Evolutionary conservation across 140 eudicot species (phyloP).

Genomic region (Ambrosia hybrid): DNA sequence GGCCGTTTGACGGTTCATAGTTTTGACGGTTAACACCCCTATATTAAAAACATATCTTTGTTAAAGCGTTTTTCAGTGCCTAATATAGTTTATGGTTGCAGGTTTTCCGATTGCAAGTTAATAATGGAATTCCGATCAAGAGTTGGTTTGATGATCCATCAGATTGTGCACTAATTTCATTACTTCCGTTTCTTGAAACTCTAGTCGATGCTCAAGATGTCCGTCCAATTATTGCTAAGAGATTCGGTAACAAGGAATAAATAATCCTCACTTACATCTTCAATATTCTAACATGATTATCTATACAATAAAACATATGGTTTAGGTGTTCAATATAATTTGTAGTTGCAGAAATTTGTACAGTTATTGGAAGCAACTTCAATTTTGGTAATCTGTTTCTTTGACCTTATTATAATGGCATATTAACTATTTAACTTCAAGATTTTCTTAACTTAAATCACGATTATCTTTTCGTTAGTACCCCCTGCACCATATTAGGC

Average conservation of each 20-base stretch:
- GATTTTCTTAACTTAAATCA: background rate
- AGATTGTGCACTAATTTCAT: slow-evolving; percentile 74
- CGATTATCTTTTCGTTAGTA: background rate
- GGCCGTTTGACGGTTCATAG: too few relatives aligned
- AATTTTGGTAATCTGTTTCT: slow-evolving; percentile 17
- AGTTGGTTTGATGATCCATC: slow-evolving; percentile 98
- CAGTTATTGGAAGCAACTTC: slow-evolving; percentile 42
- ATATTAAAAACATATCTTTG: too few relatives aligned
- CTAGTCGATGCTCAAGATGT: slow-evolving; percentile 91
- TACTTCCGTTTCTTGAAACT: slow-evolving; percentile 87
- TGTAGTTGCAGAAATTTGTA: slow-evolving; percentile 53
- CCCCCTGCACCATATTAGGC: background rate
- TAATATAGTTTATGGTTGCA: slow-evolving; percentile 37
- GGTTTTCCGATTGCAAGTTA: slow-evolving; percentile 95
- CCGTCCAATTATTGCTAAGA: slow-evolving; percentile 89
- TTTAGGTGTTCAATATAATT: slow-evolving; percentile 34
- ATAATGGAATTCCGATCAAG: slow-evolving; percentile 96
- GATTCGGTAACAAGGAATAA: slow-evolving; percentile 99
- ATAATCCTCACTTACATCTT: slow-evolving; percentile 37
- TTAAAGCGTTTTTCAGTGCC: background rate
- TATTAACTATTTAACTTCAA: background rate
- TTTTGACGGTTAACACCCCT: too few relatives aligned
- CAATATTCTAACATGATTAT: slow-evolving; percentile 40
- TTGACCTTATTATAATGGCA: slow-evolving; percentile 1
- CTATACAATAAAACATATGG: slow-evolving; percentile 37